Conservation (phyloP, 768 basidiomycete species). For the Mycena crocata region DNA sequence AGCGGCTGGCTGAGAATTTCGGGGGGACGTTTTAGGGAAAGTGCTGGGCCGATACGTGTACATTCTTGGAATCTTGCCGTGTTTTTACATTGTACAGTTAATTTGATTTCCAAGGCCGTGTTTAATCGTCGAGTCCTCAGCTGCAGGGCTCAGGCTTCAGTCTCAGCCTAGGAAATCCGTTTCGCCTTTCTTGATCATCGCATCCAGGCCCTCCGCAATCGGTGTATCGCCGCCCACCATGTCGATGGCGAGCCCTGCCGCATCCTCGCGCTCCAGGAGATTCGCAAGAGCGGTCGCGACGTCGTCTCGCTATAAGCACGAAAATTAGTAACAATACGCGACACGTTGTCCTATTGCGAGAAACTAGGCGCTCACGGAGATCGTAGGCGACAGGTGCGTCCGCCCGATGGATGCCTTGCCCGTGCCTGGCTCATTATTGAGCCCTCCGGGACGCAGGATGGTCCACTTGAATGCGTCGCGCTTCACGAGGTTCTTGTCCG, state of each 20-base stretch:
- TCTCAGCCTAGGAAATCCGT: slow-evolving; percentile 48
- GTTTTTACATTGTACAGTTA: no score
- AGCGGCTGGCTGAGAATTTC: no score
- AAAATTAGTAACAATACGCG: no score
- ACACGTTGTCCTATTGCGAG: no score
- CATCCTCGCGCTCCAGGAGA: slow-evolving; percentile 62
- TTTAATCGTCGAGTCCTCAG: neutral
- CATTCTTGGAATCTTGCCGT: no score
- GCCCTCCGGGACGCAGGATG: slow-evolving; percentile 72
- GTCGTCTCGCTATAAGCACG: slow-evolving; percentile 60
- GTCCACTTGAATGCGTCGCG: slow-evolving; percentile 73
- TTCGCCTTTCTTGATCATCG: slow-evolving; percentile 61
- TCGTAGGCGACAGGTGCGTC: slow-evolving; percentile 58
- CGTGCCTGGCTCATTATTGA: slow-evolving; percentile 63
- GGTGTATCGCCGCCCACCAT: slow-evolving; percentile 64
- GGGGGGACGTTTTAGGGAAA: no score
- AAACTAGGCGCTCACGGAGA: slow-evolving; percentile 55
- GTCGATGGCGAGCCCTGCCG: slow-evolving; percentile 69
- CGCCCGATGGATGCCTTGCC: slow-evolving; percentile 65
- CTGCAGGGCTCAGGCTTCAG: no score
- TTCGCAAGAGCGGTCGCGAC: slow-evolving; percentile 63
- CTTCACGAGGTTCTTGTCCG: slow-evolving; percentile 58
- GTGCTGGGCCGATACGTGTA: no score
- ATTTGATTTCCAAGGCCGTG: neutral
- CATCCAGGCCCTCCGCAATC: slow-evolving; percentile 60